These are phyloP conservation scores for Clausena lansium DNA, from an alignment of 345 rosid genomes.

Conservation along the genomic window DNA sequence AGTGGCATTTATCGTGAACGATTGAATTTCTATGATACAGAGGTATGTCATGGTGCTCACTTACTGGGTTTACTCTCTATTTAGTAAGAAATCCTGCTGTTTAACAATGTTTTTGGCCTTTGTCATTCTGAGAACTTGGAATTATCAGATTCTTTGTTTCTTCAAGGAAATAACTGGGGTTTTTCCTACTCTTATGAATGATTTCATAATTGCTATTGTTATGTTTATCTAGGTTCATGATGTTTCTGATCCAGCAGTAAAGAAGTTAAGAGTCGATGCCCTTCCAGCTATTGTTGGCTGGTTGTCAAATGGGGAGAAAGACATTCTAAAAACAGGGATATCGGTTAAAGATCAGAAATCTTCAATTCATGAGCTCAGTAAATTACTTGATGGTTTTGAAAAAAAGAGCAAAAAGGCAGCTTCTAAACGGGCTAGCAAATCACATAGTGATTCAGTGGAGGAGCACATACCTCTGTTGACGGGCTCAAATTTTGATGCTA, in stretches of 20 bases:
- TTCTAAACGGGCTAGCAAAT: conserved; percentile 40
- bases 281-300: conserved; percentile 91
- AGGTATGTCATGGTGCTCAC: conserved; percentile 44
- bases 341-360: conserved; percentile 74
- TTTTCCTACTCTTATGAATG: background rate
- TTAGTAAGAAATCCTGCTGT: background rate
- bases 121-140: background rate
- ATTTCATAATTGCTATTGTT: background rate
- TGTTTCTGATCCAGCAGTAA: conserved; percentile 46
- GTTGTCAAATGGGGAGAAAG: conserved; percentile 79
- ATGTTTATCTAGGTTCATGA: conserved; percentile 56
- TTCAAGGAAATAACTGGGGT: background rate
- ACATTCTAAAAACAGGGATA: conserved; percentile 59
- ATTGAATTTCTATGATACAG: conserved; percentile 55
- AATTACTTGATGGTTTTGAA: conserved; percentile 63
- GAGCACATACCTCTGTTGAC: conserved; percentile 50
- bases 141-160: background rate
- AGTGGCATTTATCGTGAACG: conserved; percentile 70
- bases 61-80: background rate
- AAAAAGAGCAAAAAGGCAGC: conserved; percentile 67
- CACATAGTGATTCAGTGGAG: conserved; percentile 34
- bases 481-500: conserved; percentile 44
- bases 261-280: conserved; percentile 62
- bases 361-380: conserved; percentile 63
- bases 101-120: background rate